These are phyloP conservation scores for Zymoseptoria crescenta DNA, from an alignment of 2,329 filamentous ascomycete genomes.

Conservation along the genomic window DNA sequence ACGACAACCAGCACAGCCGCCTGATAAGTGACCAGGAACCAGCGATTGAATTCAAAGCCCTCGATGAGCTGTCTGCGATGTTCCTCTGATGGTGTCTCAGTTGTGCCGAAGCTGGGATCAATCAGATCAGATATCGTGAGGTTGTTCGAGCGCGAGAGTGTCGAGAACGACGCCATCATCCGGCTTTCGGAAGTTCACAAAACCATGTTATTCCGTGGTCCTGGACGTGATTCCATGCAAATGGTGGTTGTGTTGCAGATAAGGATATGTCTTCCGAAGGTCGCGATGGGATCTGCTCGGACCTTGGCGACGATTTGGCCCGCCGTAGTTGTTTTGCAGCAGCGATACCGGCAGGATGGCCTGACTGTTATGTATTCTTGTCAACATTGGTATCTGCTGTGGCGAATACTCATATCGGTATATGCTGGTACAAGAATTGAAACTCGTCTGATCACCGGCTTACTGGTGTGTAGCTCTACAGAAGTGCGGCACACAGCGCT, in stretches of 20 bases:
- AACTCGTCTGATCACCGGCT: no score
- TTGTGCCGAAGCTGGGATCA: neutral
- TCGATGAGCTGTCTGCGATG: slow-evolving; percentile 3
- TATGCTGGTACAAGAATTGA: no score
- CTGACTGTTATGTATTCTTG: no score
- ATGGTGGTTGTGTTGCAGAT: neutral
- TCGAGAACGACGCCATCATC: neutral
- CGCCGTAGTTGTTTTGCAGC: no score
- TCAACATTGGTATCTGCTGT: no score
- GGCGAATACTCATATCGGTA: no score
- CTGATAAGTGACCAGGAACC: slow-evolving; percentile 36
- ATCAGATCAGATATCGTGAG: neutral
- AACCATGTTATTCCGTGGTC: neutral
- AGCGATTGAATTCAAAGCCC: slow-evolving; percentile 27
- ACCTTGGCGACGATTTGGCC: neutral
- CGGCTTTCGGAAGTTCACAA: neutral
- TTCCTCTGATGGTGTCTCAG: neutral
- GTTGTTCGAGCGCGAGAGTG: neutral
- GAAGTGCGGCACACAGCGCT: no score
- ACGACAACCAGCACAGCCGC: slow-evolving; percentile 32
- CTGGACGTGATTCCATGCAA: neutral
- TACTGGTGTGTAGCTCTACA: no score
- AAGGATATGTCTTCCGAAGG: neutral
- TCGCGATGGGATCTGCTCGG: neutral
- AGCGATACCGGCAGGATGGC: no score